Evolutionary conservation across 208 protist genomes (phyloP), one percentile per base, ranked within the genome.

Genomic region (Acanthamoeba lenticulata): DNA sequence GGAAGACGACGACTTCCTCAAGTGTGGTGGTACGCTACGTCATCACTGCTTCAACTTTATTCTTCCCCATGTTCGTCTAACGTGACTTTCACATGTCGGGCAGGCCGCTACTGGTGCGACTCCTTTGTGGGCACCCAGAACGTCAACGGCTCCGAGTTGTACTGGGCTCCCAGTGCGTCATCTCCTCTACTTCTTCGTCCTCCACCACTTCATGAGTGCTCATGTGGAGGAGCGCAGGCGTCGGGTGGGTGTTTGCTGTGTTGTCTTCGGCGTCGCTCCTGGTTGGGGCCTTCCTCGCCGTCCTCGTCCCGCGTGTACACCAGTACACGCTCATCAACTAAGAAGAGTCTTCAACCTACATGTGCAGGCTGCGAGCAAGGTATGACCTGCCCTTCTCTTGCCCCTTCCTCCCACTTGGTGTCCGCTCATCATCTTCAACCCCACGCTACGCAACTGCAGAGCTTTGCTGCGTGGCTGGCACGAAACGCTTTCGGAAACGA

Each of bases 241-340:
- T 74, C 34, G 65, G 65, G 11, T 74, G 65, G 65, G 65, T 74
- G 7, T 74, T 74, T 74, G 65, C 65, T 17, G 65, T 74, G 65
- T 17, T 74, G 34, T 17, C 65, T 2, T 74, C 65, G 9, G 65
- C 27, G 34, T 42, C 9, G 65, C n/a, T 6, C 13, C 65, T 74
- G 2, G 2, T 74, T 38, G 65, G 65, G 6, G 29, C n/a, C 17
- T 17, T 38, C 9, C 34, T 74, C 7, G 65, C 34, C 65, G 11
- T 74, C 32, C 65, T 74, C 17, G 65, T 74, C 1, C 65, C 65
- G 1, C 29, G 27, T 17, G 13, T 11, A 1, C 65, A 38, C 65
- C 32, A 74, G 65, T 74, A 74, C 34, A 74, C 65, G 7, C 65
- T 74, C n/a, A 74, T 74, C 5, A 74, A 74, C 65, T 74, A 74